phyloP scores from a whole-genome alignment of 352 stramenopile genomes.

The Globisporangium solare region DNA sequence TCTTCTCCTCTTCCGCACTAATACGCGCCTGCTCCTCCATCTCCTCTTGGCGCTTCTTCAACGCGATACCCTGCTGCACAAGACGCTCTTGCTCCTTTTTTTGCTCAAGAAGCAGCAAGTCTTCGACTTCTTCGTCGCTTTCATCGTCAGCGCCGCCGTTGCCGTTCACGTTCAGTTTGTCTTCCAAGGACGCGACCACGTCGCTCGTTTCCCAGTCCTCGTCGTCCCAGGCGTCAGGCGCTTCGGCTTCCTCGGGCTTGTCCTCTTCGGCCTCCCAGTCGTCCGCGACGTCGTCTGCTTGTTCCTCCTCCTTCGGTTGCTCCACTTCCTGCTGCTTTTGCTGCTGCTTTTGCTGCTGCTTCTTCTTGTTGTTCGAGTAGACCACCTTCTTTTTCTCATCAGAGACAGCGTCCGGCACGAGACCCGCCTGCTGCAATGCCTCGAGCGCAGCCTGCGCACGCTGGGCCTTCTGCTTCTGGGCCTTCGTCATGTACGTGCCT shows the following conservation, averaged over 20 bases:
- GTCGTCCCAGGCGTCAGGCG: slow-evolving; percentile 77
- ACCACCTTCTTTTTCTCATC: slow-evolving; percentile 91
- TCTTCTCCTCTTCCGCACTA: slow-evolving; percentile 56
- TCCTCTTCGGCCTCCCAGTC: slow-evolving; percentile 57
- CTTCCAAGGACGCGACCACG: slow-evolving; percentile 69
- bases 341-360: slow-evolving; percentile 55
- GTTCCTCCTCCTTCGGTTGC: slow-evolving; percentile 30
- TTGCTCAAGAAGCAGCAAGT: slow-evolving; percentile 93
- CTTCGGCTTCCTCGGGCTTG: slow-evolving; percentile 46
- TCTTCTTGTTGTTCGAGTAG: slow-evolving; percentile 86
- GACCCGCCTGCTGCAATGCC: slow-evolving; percentile 90
- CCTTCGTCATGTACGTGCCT: slow-evolving; percentile 99
- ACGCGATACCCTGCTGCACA: slow-evolving; percentile 87
- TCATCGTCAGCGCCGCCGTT: slow-evolving; percentile 27
- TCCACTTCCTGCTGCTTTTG: slow-evolving; percentile 24
- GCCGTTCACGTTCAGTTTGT: slow-evolving; percentile 65
- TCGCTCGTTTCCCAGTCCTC: slow-evolving; percentile 82
- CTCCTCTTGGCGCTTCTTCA: slow-evolving; percentile 94
- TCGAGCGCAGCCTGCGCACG: slow-evolving; percentile 87
- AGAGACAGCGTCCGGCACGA: slow-evolving; percentile 51
- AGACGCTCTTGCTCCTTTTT: slow-evolving; percentile 93
- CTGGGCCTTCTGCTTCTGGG: slow-evolving; percentile 93
- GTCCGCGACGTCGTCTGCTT: slow-evolving; percentile 65
- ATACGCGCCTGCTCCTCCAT: slow-evolving; percentile 60
- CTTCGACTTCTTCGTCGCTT: slow-evolving; percentile 86